phyloP scores from a whole-genome alignment of 345 rosid genomes.

The Microcos paniculata region DNA sequence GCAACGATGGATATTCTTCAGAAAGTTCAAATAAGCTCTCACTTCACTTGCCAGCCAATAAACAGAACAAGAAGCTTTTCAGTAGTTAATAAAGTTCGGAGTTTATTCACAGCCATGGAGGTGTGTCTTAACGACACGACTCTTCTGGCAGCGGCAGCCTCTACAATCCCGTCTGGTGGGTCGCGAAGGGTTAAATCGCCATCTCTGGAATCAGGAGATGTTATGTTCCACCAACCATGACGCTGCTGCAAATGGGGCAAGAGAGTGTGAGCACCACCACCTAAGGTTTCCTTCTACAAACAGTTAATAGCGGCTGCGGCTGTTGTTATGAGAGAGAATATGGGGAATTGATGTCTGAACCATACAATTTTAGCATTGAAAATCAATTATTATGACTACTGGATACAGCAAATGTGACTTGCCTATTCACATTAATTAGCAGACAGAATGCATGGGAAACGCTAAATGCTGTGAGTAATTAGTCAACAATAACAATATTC shows the following conservation, averaged over 20 bases:
- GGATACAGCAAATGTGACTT: neutral
- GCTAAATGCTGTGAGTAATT: neutral
- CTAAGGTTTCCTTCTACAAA: slow-evolving; percentile 11
- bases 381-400: neutral
- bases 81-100: neutral
- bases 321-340: neutral
- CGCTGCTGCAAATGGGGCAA: slow-evolving; percentile 3
- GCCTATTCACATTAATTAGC: neutral
- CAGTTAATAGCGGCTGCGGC: slow-evolving; percentile 1
- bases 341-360: neutral
- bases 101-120: neutral
- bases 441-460: neutral
- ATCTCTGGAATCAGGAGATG: neutral
- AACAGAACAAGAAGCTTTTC: neutral
- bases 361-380: neutral
- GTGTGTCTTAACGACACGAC: neutral
- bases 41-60: neutral
- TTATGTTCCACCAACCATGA: slow-evolving; percentile 24
- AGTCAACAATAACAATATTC: neutral
- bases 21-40: neutral
- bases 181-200: neutral
- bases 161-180: neutral
- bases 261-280: neutral
- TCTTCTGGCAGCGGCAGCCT: slow-evolving; percentile 7
- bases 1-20: neutral